A percentile compares a stretch with the other conserved stretches of the same genome.
These are phyloP conservation scores for Hanseniaspora singularis DNA, from an alignment of 805 yeast genomes.

Conservation along the genomic window DNA sequence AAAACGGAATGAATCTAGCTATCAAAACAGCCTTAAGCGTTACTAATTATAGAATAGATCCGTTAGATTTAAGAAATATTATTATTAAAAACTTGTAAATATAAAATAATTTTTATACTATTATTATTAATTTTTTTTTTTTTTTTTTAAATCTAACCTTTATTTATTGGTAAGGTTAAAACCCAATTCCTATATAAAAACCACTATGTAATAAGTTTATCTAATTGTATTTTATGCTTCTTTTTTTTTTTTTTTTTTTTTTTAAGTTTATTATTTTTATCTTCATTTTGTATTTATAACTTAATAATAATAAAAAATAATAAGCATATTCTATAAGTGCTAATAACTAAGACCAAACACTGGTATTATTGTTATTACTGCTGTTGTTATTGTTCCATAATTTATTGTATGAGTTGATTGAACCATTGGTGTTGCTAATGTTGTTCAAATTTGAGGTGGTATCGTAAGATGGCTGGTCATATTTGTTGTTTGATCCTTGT, in stretches of 20 bases:
- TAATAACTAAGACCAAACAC: slow-evolving; percentile 25
- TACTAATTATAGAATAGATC: slow-evolving; percentile 48
- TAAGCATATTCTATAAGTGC: too few species aligned
- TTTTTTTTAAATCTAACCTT: background rate
- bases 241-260: background rate
- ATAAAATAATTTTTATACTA: background rate
- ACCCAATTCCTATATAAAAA: background rate
- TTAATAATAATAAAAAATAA: too few species aligned
- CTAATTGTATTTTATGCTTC: background rate
- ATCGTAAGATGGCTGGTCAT: background rate
- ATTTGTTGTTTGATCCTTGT: background rate
- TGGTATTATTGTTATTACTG: slow-evolving; percentile 18
- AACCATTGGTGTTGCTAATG: slow-evolving; percentile 14
- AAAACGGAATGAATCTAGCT: slow-evolving; percentile 57
- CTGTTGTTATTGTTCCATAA: slow-evolving; percentile 27
- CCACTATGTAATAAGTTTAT: background rate
- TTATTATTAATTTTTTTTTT: background rate
- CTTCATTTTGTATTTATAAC: too few species aligned
- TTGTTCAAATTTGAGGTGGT: too few species aligned
- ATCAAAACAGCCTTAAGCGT: slow-evolving; percentile 77
- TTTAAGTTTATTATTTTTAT: background rate
- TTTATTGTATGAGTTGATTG: slow-evolving; percentile 7
- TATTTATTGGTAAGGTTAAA: background rate
- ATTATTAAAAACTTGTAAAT: slow-evolving; percentile 5
- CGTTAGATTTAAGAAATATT: slow-evolving; percentile 18